Conservation (phyloP, 805 yeast genomes). For the Wickerhamiella australiensis region DNA sequence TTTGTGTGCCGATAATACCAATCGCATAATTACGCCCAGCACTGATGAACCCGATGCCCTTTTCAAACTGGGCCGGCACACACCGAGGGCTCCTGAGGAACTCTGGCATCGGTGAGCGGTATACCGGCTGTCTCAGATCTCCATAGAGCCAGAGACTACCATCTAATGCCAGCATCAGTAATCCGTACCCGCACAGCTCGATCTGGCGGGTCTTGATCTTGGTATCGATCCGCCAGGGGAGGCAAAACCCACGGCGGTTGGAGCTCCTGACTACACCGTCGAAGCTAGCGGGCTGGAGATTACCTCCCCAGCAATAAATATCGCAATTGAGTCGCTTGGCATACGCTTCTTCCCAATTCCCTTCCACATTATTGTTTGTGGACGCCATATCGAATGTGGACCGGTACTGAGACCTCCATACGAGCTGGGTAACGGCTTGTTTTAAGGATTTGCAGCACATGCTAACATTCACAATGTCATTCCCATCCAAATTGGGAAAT, state of each 20-base stretch:
- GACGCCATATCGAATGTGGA: neutral
- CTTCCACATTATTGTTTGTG: conserved; percentile 21
- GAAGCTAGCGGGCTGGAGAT: conserved; percentile 41
- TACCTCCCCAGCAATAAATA: conserved; percentile 42
- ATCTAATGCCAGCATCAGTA: conserved; percentile 42
- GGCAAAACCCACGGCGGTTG: neutral
- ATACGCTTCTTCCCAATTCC: conserved; percentile 42
- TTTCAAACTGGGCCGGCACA: too few relatives aligned
- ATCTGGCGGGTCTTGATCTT: conserved; percentile 33
- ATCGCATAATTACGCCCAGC: neutral
- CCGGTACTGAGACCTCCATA: conserved; percentile 33
- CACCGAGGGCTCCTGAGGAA: too few relatives aligned
- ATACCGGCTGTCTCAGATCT: conserved; percentile 4
- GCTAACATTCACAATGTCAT: conserved; percentile 34
- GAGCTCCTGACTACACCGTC: too few relatives aligned
- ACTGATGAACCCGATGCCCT: neutral
- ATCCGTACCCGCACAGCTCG: conserved; percentile 53
- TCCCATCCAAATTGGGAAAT: conserved; percentile 18
- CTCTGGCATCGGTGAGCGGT: neutral
- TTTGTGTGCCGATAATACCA: neutral
- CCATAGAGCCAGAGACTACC: conserved; percentile 46
- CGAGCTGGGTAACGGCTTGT: conserved; percentile 31
- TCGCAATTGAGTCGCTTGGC: conserved; percentile 31
- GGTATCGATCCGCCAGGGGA: neutral
- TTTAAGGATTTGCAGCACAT: conserved; percentile 33